These are phyloP conservation scores for Samsoniella hepiali DNA, from an alignment of 2,329 filamentous ascomycete genomes.

Conservation along the genomic window DNA sequence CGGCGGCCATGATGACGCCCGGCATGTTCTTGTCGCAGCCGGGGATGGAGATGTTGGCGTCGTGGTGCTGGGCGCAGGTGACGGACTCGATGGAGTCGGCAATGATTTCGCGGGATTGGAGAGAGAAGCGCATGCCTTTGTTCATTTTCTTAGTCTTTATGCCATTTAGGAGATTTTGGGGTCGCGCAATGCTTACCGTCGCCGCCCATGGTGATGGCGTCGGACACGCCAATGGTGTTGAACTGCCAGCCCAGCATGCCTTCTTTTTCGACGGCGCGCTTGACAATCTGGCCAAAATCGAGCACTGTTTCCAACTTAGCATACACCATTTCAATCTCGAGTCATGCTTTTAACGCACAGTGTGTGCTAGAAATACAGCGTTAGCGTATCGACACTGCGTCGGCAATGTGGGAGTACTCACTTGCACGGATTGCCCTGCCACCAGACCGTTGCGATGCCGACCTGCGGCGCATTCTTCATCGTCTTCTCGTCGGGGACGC, in stretches of 20 bases:
- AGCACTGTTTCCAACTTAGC: conserved; percentile 52
- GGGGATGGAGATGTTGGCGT: conserved; percentile 89
- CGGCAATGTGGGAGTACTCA: conserved; percentile 41
- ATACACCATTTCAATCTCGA: neutral
- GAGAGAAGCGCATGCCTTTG: conserved; percentile 85
- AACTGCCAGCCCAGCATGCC: conserved; percentile 95
- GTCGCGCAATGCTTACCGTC: conserved; percentile 57
- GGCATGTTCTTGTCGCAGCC: conserved; percentile 99
- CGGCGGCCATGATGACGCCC: conserved; percentile 84
- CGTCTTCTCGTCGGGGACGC: conserved; percentile 74
- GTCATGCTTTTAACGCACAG: conserved; percentile 31
- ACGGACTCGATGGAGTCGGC: conserved; percentile 93
- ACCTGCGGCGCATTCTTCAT: conserved; percentile 93
- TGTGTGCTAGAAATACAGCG: conserved; percentile 33
- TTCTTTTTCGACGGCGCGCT: conserved; percentile 73
- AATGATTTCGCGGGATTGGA: conserved; percentile 88
- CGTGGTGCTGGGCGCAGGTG: conserved; percentile 86
- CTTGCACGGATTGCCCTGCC: conserved; percentile 98
- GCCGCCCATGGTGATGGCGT: conserved; percentile 93
- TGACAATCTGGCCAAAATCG: conserved; percentile 83
- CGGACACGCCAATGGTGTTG: conserved; percentile 83
- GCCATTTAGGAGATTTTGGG: neutral
- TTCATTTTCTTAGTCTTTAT: neutral
- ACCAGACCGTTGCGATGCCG: conserved; percentile 90
- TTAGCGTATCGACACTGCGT: neutral